Base-by-base conservation (phyloP, 495 filamentous ascomycete species). In the Ramalina intermedia region DNA sequence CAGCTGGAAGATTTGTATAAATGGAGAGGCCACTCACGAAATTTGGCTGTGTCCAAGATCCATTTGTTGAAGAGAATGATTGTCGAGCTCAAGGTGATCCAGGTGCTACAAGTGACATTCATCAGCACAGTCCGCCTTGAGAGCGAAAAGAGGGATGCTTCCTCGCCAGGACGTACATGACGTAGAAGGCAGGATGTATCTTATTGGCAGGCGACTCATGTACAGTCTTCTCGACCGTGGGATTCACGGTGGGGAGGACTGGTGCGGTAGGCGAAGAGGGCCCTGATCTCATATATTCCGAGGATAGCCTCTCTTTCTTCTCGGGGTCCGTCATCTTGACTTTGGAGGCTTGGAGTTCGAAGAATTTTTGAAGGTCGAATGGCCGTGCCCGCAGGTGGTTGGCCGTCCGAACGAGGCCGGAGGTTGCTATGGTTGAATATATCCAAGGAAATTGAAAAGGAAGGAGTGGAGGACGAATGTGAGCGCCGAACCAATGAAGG, bases 41-140 rank as follows among this genome's bases (percentile, higher is more conserved):
- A 98, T 45, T 82, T 70, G 55, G 79, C 74, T 24, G 78, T 84
- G 58, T 85, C 79, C 47, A 96, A 76, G 55, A 98, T 88, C 78
- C 85, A 90, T 78, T 98, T 98, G 81, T 98, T 96, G 82, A 95
- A 98, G 39, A 96, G 69, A 58, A 98, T 98, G 54, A 94, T 87
- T 54, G 79, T 84, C 29, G 90, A 95, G 62, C 87, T 94, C 58
- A 94, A 68, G 48, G 78, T 64, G 55, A 98, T 96, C 91, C 91
- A 98, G 61, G 77, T 66, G 55, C 90, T 96, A 63, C 46, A 52
- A 37, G 8, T 38, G 33, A 44, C 47, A 48, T 11, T 21, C 42
- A 55, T 65, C 54, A 69, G 64, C 44, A 43, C 17, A n/a, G 21
- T 36, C n/a, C 14, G 11, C 5, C 6, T 24, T 33, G 29, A 13